Percentiles rank a stretch among this genome's conserved stretches.
phyloP scores from a whole-genome alignment of 2,329 filamentous ascomycete genomes.

The Lasiodiplodia sp. region DNA sequence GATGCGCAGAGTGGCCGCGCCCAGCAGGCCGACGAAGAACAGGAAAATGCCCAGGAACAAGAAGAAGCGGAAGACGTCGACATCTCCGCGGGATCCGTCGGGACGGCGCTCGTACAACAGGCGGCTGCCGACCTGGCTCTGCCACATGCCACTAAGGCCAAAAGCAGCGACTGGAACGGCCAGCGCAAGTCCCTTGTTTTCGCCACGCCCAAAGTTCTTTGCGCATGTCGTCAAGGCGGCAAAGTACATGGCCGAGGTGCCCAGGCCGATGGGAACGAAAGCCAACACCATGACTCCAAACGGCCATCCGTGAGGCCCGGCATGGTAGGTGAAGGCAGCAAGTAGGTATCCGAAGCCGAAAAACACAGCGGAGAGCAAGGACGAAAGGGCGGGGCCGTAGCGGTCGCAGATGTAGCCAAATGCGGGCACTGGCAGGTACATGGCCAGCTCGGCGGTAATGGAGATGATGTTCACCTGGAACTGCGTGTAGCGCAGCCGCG shows the following conservation, averaged over 20 bases:
- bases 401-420: constrained; percentile 94
- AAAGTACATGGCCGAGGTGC: constrained; percentile 88
- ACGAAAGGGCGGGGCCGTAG: constrained; percentile 78
- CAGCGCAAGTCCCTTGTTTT: constrained; percentile 85
- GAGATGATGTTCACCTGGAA: constrained; percentile 90
- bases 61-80: constrained; percentile 86
- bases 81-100: constrained; percentile 67
- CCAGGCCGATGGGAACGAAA: constrained; percentile 83
- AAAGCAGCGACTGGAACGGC: constrained; percentile 92
- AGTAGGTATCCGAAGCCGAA: constrained; percentile 84
- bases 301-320: constrained; percentile 68
- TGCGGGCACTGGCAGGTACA: constrained; percentile 90
- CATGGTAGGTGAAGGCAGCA: constrained; percentile 78
- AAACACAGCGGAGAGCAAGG: constrained; percentile 72
- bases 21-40: constrained; percentile 72
- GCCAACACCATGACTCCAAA: constrained; percentile 84
- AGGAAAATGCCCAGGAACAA: constrained; percentile 81
- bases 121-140: constrained; percentile 84
- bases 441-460: constrained; percentile 83
- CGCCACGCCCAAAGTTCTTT: constrained; percentile 94
- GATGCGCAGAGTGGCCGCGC: constrained; percentile 76
- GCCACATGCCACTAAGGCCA: constrained; percentile 93
- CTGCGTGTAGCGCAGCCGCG: constrained; percentile 85
- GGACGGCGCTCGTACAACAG: constrained; percentile 74
- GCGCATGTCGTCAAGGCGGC: constrained; percentile 92